Base-by-base conservation (phyloP, 257 asterid species). In the Apocynum venetum region DNA sequence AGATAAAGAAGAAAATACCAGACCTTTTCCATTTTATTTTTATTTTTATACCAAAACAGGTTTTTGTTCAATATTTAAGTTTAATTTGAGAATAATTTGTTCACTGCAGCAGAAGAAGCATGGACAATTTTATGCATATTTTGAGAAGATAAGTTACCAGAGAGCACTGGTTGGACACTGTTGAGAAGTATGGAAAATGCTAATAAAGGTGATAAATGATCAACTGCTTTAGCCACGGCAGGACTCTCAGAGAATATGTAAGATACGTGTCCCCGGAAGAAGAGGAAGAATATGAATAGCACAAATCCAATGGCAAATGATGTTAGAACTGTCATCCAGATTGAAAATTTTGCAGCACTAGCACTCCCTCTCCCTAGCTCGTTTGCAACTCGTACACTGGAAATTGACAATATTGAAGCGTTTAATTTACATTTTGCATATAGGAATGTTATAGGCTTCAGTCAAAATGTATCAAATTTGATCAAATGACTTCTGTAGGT, bases 281-380 rank as follows among this genome's bases (percentile, higher is more conserved):
- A 84, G 9, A 89, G 73, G 85, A 91, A 90, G 64, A 91, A 84
- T 19, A 75, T 38, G 61, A 84, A 85, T 13, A 91, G 78, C 51
- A 79, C 82, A 3, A 86, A 13, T 49, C 97, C 97, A 41, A 87
- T 60, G 57, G 76, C 20, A 17, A 84, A 55, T 4, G 97, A 91
- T 56, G 85, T 87, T 52, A 91, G 44, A 41, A 86, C 92, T 20
- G 87, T 76, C 51, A 84, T 67, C 71, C 69, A 4, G 48, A 91
- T 78, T 2, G 93, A 82, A 61, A 91, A 90, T 76, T 82, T 91
- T 44, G 93, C 96, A 15, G 89, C 88, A 71, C 55, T 88, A 3
- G 93, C 47, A 72, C 87, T 86, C n/a, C 96, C 97, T 35, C 81
- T 90, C 51, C 97, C 97, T 40, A 91, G 90, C 84, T 91, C 97